Base-by-base conservation (phyloP, 768 basidiomycete genomes). In the Crassisporium funariophilum region DNA sequence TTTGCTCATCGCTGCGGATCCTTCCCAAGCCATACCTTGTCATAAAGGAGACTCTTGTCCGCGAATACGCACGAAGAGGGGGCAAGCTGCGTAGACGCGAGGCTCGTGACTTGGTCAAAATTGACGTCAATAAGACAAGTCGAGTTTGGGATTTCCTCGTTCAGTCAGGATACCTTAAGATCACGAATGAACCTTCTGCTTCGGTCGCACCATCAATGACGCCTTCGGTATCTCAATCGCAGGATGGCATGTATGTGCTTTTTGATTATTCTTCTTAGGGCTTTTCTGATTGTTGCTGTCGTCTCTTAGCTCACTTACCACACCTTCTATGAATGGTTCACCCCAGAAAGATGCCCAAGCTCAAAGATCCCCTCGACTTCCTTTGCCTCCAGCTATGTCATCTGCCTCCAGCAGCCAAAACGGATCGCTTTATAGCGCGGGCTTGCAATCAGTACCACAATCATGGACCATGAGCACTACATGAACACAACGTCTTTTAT, bases 1-100 rank as follows among this genome's bases (percentile, higher is more conserved):
- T 98, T 16, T 98, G 97, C 63, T 89, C 92, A 2, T 78, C 82
- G 45, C 77, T 98, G 22, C 87, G 94, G 5, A 93, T 99, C 47
- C 77, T 97, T 15, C 95, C 97, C 0, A 91, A 92, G 60, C 93
- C 97, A 1, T 99, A 97, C 64, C 83, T 99, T 41, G 83, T 89
- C 50, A 90, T 98, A 70, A 99, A 99, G 64, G 93, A 97, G 66
- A 91, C 88, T 4, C 81, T 97, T 33, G 85, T 99, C 22, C 82
- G 93, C 23, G 95, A 98, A 71, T 97, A 92, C 57, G 91, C 91
- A 1, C 78, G 92, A 20, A 76, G 93, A 44, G 88, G 89, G 16
- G 95, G 95, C 9, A 88, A 90, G 63, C 76, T 98, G 35, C 87
- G 89, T 39, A 79, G 90, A 22, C 77, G 93, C 43, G 93, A 97